These are phyloP conservation scores for Scheffersomyces lignicola DNA, from an alignment of 1,139 yeast genomes.

Conservation along the genomic window DNA sequence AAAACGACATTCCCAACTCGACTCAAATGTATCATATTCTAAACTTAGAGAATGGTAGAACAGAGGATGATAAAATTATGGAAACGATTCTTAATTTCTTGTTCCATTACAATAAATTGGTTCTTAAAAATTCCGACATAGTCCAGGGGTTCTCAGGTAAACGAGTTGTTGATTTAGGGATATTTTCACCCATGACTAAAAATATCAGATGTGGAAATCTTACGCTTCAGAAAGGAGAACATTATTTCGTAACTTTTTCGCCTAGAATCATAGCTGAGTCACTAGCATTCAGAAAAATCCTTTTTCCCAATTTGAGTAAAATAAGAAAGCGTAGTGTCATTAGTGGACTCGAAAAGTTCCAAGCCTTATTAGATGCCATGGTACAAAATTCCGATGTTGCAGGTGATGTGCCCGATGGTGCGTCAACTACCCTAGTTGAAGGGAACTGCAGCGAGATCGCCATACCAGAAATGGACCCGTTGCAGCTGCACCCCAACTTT, in stretches of 20 bases:
- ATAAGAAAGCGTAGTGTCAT: neutral
- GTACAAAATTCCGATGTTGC: too few relatives aligned
- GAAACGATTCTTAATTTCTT: slow-evolving; percentile 16
- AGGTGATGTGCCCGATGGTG: too few relatives aligned
- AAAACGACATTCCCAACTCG: slow-evolving; percentile 15
- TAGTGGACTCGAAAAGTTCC: neutral
- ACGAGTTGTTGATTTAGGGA: slow-evolving; percentile 14
- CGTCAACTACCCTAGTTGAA: too few relatives aligned
- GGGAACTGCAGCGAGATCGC: too few relatives aligned
- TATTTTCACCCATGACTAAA: slow-evolving; percentile 10
- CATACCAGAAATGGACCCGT: too few relatives aligned
- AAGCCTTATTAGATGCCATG: too few relatives aligned
- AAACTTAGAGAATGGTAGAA: slow-evolving; percentile 5
- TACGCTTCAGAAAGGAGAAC: slow-evolving; percentile 7
- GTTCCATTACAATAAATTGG: slow-evolving; percentile 16
- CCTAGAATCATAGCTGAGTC: slow-evolving; percentile 12
- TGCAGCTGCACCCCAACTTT: too few relatives aligned
- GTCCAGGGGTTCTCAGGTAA: slow-evolving; percentile 8
- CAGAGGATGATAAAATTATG: slow-evolving; percentile 7
- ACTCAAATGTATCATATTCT: slow-evolving; percentile 12
- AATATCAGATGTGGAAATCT: slow-evolving; percentile 11
- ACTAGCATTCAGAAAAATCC: too few relatives aligned
- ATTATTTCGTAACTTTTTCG: slow-evolving; percentile 16
- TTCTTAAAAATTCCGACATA: slow-evolving; percentile 10
- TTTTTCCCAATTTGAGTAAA: neutral